phyloP scores from a whole-genome alignment of 2,329 filamentous ascomycete genomes.

The Exserohilum turcica region DNA sequence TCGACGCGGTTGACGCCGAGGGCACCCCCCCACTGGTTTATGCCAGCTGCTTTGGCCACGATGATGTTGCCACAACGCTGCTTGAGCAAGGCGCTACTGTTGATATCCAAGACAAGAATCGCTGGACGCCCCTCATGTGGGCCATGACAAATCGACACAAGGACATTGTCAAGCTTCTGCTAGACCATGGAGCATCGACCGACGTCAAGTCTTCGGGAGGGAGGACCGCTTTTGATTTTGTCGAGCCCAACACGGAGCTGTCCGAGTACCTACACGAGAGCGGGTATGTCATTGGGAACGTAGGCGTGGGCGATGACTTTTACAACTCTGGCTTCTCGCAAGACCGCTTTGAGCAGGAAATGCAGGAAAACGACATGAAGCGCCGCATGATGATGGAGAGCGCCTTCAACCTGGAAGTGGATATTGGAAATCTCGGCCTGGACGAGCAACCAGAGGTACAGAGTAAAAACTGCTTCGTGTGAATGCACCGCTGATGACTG shows the following conservation, averaged over 20 bases:
- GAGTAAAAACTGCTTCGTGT: slow-evolving; percentile 13
- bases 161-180: slow-evolving; percentile 86
- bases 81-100: slow-evolving; percentile 86
- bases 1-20: slow-evolving; percentile 89
- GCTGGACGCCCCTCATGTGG: slow-evolving; percentile 99
- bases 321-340: slow-evolving; percentile 92
- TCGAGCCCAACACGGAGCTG: slow-evolving; percentile 93
- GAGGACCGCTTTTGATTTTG: slow-evolving; percentile 93
- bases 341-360: slow-evolving; percentile 93
- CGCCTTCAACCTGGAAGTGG: slow-evolving; percentile 93
- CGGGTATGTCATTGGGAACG: slow-evolving; percentile 85
- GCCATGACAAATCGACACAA: slow-evolving; percentile 99
- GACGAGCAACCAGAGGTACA: slow-evolving; percentile 91
- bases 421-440: slow-evolving; percentile 91
- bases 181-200: slow-evolving; percentile 93
- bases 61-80: slow-evolving; percentile 81
- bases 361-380: slow-evolving; percentile 95
- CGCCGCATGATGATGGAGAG: slow-evolving; percentile 99
- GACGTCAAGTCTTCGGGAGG: slow-evolving; percentile 95
- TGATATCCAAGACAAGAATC: slow-evolving; percentile 91
- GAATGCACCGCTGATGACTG: slow-evolving; percentile 22
- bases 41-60: slow-evolving; percentile 96
- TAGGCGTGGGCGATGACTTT: slow-evolving; percentile 83
- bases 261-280: slow-evolving; percentile 94
- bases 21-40: slow-evolving; percentile 97